Conservation (phyloP, 2,329 filamentous ascomycete species). For the Trichoderma sp. region DNA sequence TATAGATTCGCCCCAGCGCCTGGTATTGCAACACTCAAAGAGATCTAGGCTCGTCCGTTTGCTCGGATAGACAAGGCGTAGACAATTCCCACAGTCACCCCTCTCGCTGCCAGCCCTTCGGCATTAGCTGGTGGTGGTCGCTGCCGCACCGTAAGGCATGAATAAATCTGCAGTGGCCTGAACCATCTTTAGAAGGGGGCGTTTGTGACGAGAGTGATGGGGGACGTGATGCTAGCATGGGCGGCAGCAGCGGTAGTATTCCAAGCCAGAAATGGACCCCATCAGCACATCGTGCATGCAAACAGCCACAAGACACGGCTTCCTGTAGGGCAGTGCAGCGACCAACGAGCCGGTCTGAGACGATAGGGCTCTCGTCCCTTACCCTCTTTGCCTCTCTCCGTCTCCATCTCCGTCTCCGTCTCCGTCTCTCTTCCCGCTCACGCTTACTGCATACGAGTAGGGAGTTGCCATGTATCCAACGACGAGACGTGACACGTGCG, state of each 20-base stretch:
- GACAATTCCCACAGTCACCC: not conserved
- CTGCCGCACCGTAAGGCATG: constrained; percentile 28
- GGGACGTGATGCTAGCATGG: constrained; percentile 11
- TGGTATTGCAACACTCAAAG: not conserved
- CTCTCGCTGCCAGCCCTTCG: not conserved
- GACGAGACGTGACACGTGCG: constrained; percentile 23
- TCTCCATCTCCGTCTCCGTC: too few species aligned
- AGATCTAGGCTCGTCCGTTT: not conserved
- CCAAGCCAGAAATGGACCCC: constrained; percentile 11
- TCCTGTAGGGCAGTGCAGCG: constrained; percentile 13
- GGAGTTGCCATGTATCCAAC: not conserved
- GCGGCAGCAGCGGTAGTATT: not conserved
- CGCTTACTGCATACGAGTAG: not conserved
- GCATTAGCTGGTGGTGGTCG: constrained; percentile 19
- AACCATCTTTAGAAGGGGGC: constrained; percentile 29
- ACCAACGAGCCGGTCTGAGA: not conserved
- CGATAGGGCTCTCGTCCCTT: constrained; percentile 19
- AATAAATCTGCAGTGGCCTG: constrained; percentile 28
- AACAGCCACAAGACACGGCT: constrained; percentile 2
- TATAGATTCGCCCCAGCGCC: not conserved
- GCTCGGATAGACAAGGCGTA: constrained; percentile 8
- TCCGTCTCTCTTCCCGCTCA: not conserved
- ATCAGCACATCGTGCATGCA: constrained; percentile 17
- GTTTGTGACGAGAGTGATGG: constrained; percentile 4
- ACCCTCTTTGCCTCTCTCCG: not conserved